Evolutionary conservation across 2,329 filamentous ascomycete species (phyloP), one percentile per base, ranked within the genome.

Genomic region (Neodidymelliopsis sp.): DNA sequence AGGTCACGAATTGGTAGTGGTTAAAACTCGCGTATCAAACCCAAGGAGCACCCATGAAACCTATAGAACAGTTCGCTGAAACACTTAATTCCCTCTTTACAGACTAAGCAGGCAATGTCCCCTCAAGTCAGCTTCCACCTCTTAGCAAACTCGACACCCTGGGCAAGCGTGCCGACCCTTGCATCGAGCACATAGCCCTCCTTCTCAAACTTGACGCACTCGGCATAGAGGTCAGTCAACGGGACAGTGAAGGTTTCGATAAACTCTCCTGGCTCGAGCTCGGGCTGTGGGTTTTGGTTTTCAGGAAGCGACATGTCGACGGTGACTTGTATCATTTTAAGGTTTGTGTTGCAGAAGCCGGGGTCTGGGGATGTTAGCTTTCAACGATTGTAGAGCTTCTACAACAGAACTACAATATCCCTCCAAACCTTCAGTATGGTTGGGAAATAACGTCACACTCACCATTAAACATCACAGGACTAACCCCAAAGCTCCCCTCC

Each of bases 141-240:
- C 75, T 84, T 88, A 15, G 87, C 87, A 54, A 90, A 74, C 66
- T 92, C 85, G 51, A 93, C 85, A 0, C 89, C 89, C 70, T 93
- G 89, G 0, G 89, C 90, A 34, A 93, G 73, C 4, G 88, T 90
- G 1, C 87, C 89, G 2, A 93, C 86, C 28, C 89, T 79, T 5
- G 89, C 89, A 71, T 94, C 90, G 58, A 94, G 89, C 1, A 87
- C 89, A 70, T 83, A 91, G 0, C 90, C 90, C 56, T 90, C 77
- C 2, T 75, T 75, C 65, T 91, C 88, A 1, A 91, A 76, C 56
- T 71, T 80, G 68, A 84, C 84, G 66, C 86, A 86, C 65, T 88
- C 84, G 0, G 79, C 79, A 76, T 87, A 91, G 28, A 93, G 71
- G 11, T 80, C 76, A 15, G 73, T 75, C 31, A 93, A 66, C 5